These are phyloP conservation scores for Brasilioporus rufonigricans DNA, from an alignment of 768 basidiomycete species.

Conservation along the genomic window DNA sequence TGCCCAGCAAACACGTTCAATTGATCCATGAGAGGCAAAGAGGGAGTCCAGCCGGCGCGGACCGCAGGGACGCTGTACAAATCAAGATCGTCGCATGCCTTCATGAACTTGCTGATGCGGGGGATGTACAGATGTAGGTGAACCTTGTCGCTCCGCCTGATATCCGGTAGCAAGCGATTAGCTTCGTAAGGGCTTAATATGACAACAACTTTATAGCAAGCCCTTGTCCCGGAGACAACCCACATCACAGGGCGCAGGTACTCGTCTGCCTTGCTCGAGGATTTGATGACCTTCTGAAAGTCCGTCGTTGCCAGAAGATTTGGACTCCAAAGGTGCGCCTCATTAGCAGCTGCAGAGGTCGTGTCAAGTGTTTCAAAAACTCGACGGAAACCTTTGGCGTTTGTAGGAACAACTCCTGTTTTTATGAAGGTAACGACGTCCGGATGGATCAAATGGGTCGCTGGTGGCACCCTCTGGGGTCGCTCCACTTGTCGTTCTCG, in stretches of 20 bases:
- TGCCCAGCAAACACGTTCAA: slow-evolving; percentile 1
- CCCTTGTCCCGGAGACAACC: not conserved
- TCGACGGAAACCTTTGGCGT: slow-evolving; percentile 22
- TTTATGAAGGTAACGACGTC: slow-evolving; percentile 27
- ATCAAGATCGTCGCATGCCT: slow-evolving; percentile 35
- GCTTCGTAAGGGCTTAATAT: slow-evolving; percentile 24
- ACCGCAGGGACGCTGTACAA: slow-evolving; percentile 11
- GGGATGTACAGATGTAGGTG: slow-evolving; percentile 43
- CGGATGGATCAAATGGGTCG: slow-evolving; percentile 21
- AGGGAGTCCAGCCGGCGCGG: not conserved
- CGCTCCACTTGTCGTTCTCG: slow-evolving; percentile 39
- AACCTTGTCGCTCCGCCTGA: slow-evolving; percentile 26
- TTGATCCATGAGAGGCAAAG: slow-evolving; percentile 10
- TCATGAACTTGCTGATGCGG: slow-evolving; percentile 33
- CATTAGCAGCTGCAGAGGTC: slow-evolving; percentile 9
- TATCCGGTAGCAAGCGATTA: slow-evolving; percentile 35
- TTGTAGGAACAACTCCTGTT: slow-evolving; percentile 25
- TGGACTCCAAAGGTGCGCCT: slow-evolving; percentile 20
- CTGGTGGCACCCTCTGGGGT: slow-evolving; percentile 27
- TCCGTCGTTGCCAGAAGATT: slow-evolving; percentile 13
- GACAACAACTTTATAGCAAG: slow-evolving; percentile 25
- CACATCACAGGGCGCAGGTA: slow-evolving; percentile 6
- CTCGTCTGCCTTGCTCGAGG: slow-evolving; percentile 4
- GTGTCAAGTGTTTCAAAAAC: slow-evolving; percentile 12
- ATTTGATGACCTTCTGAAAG: slow-evolving; percentile 12